Conservation (phyloP, 306 rosid species). For the Glycyrrhiza uralensis region DNA sequence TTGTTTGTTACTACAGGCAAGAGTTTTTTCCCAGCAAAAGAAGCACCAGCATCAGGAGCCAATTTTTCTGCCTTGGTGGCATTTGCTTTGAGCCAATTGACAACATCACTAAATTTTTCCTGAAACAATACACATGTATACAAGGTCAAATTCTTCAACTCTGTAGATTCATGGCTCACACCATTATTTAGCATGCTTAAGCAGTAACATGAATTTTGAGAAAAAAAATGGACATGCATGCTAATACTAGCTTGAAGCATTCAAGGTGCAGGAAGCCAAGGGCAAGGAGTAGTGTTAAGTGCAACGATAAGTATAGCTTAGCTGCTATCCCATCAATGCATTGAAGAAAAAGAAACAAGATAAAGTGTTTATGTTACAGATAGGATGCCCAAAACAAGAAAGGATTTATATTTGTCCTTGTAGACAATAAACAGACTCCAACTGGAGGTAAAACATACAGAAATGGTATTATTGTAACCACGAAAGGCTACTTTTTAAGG, state of each 20-base stretch:
- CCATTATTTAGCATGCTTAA: not conserved
- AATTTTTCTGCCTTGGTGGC: constrained; percentile 54
- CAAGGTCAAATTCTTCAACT: constrained; percentile 12
- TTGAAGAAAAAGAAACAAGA: not conserved
- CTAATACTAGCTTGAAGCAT: constrained; percentile 11
- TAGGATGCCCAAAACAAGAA: not conserved
- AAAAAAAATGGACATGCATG: not conserved
- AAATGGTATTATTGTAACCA: not conserved
- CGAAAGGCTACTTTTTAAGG: not conserved
- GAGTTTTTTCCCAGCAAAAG: constrained; percentile 43
- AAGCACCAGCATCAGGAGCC: constrained; percentile 36
- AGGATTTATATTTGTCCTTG: not conserved
- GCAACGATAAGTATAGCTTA: not conserved
- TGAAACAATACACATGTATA: constrained; percentile 39
- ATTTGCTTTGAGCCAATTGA: constrained; percentile 85
- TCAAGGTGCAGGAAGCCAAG: not conserved
- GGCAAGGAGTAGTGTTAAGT: not conserved
- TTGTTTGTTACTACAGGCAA: constrained; percentile 40
- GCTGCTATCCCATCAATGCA: not conserved
- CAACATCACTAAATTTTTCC: constrained; percentile 89
- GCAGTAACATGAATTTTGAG: not conserved
- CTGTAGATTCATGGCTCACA: constrained; percentile 6
- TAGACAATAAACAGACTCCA: constrained; percentile 7
- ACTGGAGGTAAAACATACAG: not conserved
- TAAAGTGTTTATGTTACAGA: not conserved